Evolutionary conservation across 306 rosid genomes (phyloP), one percentile per base, ranked within the genome.

Genomic region (Cicer cuneatum): DNA sequence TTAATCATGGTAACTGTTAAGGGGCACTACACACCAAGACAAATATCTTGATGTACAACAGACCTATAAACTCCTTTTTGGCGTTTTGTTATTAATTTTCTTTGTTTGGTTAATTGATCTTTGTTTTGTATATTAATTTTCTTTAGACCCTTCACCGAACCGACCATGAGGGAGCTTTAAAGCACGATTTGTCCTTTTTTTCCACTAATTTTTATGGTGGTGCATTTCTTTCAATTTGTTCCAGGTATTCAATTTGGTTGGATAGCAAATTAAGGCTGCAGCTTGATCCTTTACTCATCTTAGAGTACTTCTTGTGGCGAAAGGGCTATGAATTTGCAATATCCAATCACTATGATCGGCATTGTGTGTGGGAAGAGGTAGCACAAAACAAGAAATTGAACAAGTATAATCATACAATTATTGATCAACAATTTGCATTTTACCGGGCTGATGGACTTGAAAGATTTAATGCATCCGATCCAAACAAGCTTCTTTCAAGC

Each of bases 221-320:
- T 83, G 75, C 40, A 67, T 68, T 69, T 74, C 52, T 48, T 74
- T 71, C 13, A 65, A 75, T 64, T 52, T 41, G 64, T 59, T 53
- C 78, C 89, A 94, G 98, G 87, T 94, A 90, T 85, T 83, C 99
- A 2, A 94, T 94, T 75, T 94, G 99, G 99, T 72, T 94, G 87
- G 99, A 94, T 73, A 91, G 97, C 87, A 94, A 94, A 82, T 86
- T 92, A 65, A 90, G 96, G 6, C 93, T 94, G 68, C 97, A 90
- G 85, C 86, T 86, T 74, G 99, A 94, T 74, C 97, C 99, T 71
- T 69, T 92, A 38, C 93, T 85, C 70, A 87, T 94, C 79, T 81
- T 90, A 90, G 99, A 94, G 72, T 83, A 91, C 87, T 90, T 92
- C 79, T 72, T 94, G 86, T 94, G 99, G 99, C 89, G 96, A 51